Evolutionary conservation across 345 rosid genomes (phyloP), one percentile per base, ranked within the genome.

Genomic region (Linum trigynum): DNA sequence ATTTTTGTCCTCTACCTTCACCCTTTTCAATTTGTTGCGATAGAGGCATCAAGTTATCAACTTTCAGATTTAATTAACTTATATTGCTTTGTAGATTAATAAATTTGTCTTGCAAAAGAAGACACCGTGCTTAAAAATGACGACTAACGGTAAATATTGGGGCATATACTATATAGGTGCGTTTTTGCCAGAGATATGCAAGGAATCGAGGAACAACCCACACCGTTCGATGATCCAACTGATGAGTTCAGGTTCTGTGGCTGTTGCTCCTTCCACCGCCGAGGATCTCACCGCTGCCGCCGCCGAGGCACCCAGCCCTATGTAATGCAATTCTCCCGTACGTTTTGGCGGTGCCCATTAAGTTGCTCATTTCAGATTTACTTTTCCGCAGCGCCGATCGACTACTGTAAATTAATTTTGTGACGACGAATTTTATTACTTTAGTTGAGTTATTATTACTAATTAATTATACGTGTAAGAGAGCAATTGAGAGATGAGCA

Each of bases 151-250:
- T n/a, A n/a, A n/a, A n/a, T n/a, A n/a, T n/a, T n/a, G n/a, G n/a
- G n/a, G n/a, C n/a, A 53, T 48, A 40, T 57, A 4, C 48, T 35
- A 53, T 41, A 36, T 84, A 94, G 99, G 99, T 53, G 96, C 86
- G 41, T 91, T 79, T 78, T 79, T 94, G 79, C 97, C 97, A 5
- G 91, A 88, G 57, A 79, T 94, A 0, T 94, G 99, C 32, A 67
- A 78, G 12, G 83, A 80, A 38, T 90, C 82, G 9, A 77, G 88
- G 11, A 63, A 57, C 69, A 83, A 85, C 68, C 96, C 95, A 1
- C 88, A 79, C 77, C 85, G 99, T 1, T 80, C 85, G 3, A 86
- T 91, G 99, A 9, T 80, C 16, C 91, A 82, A 71, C 80, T 82
- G 7, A 65, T 79, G 72, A 91, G 92, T 85, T 81, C 89, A 0